A percentile compares a stretch with the other conserved stretches of the same genome.
These are phyloP conservation scores for Yamadazyma aaseri DNA, from an alignment of 1,139 yeast genomes.

Conservation along the genomic window DNA sequence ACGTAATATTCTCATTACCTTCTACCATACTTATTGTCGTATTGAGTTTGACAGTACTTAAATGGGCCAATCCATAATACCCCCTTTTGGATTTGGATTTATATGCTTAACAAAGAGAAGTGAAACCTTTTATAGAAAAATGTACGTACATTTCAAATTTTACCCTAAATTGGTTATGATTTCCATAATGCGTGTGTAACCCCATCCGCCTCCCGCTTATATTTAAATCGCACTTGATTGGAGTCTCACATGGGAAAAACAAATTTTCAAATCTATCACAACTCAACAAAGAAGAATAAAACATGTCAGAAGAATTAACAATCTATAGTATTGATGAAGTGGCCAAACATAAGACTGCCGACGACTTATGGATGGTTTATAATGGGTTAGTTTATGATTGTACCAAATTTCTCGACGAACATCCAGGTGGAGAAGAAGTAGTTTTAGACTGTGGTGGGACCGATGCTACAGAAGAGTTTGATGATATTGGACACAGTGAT, in stretches of 20 bases:
- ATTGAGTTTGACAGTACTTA: constrained; percentile 61
- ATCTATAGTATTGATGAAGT: constrained; percentile 60
- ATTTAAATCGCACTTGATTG: constrained; percentile 1
- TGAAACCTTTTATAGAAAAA: background rate
- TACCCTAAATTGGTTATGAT: constrained; percentile 2
- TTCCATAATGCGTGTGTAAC: constrained; percentile 1
- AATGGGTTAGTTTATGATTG: constrained; percentile 90
- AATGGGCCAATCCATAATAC: constrained; percentile 38
- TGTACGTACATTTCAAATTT: background rate
- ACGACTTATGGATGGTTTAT: constrained; percentile 88
- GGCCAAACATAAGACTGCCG: constrained; percentile 69
- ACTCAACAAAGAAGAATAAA: constrained; percentile 1
- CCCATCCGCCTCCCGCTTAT: constrained; percentile 1
- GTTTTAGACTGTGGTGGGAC: constrained; percentile 85
- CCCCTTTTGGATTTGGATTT: too few relatives aligned
- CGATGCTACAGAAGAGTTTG: constrained; percentile 93
- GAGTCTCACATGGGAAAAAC: constrained; percentile 5
- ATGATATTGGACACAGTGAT: constrained; percentile 96
- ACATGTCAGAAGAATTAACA: constrained; percentile 12
- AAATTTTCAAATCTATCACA: background rate
- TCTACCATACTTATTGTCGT: constrained; percentile 75
- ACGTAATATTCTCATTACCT: constrained; percentile 72
- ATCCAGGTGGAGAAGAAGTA: constrained; percentile 97
- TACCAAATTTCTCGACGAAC: constrained; percentile 85
- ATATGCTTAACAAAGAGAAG: too few relatives aligned